Evolutionary conservation across 257 asterid genomes (phyloP).

Genomic region (Scutellaria galericulata): DNA sequence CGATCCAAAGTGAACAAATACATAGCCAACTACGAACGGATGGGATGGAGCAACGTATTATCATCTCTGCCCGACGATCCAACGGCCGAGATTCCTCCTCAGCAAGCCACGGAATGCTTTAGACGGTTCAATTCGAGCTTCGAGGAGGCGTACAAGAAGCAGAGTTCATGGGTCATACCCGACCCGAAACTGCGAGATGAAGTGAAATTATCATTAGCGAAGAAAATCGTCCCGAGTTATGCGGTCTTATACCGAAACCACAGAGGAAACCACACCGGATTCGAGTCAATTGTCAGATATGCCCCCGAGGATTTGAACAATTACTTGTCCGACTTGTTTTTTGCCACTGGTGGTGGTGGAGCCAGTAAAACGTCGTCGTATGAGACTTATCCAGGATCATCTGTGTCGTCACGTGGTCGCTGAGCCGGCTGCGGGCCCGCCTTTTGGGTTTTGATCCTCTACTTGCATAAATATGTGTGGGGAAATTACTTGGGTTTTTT

Average conservation of each 20-base stretch:
- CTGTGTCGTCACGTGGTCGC: constrained; percentile 40
- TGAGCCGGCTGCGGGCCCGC: constrained; percentile 13
- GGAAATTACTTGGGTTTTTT: background rate
- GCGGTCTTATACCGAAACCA: constrained; percentile 46
- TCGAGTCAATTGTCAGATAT: constrained; percentile 60
- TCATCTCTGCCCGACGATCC: constrained; percentile 56
- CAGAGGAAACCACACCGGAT: constrained; percentile 36
- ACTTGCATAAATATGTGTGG: background rate
- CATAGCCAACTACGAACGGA: constrained; percentile 50
- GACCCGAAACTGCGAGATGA: constrained; percentile 61
- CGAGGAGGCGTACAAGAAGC: constrained; percentile 57
- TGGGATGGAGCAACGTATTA: constrained; percentile 61
- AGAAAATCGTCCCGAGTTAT: constrained; percentile 48
- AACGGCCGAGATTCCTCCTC: constrained; percentile 47
- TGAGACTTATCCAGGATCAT: constrained; percentile 25
- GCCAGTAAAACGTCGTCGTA: constrained; percentile 35
- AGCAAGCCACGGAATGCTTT: constrained; percentile 45
- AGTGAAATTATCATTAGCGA: constrained; percentile 49
- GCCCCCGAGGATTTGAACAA: constrained; percentile 80
- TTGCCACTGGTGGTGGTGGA: constrained; percentile 34
- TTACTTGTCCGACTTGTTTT: constrained; percentile 71
- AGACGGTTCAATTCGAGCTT: constrained; percentile 50
- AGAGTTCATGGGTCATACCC: constrained; percentile 72
- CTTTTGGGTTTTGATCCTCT: background rate
- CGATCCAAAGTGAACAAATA: constrained; percentile 60